Evolutionary conservation across 2,329 filamentous ascomycete species (phyloP).

Genomic region (Grosmannia clavigera): DNA sequence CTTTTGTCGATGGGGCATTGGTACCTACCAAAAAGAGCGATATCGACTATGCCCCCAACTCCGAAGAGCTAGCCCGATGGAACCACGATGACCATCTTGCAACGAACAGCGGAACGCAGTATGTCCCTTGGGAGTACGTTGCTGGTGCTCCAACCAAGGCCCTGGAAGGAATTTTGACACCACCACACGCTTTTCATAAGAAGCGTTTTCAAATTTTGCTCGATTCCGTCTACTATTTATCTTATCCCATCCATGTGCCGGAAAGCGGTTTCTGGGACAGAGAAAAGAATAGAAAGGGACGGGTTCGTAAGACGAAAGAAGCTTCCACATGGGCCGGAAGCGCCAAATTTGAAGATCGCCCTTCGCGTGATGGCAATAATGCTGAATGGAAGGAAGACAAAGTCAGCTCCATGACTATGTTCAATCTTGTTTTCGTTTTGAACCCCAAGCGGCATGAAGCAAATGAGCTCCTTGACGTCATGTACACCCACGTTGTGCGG

Average conservation of each 20-base stretch:
- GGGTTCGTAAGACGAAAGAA: conserved; percentile 11
- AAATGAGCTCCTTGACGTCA: conserved; percentile 57
- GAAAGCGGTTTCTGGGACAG: conserved; percentile 69
- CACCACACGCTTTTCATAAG: conserved; percentile 66
- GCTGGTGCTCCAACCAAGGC: conserved; percentile 64
- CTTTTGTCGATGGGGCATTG: conserved; percentile 33
- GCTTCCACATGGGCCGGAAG: conserved; percentile 11
- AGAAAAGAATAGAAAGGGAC: conserved; percentile 18
- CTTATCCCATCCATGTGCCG: conserved; percentile 71
- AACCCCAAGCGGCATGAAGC: conserved; percentile 69
- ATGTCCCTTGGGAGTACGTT: conserved; percentile 59
- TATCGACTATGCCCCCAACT: conserved; percentile 20
- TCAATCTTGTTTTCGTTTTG: conserved; percentile 89
- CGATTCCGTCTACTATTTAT: conserved; percentile 68
- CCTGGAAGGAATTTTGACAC: conserved; percentile 68
- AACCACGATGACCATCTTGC: conserved; percentile 43
- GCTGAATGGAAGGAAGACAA: conserved; percentile 44
- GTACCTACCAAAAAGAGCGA: conserved; percentile 19
- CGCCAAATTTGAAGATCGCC: conserved; percentile 12
- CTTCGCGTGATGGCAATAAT: conserved; percentile 13
- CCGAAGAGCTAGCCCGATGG: conserved; percentile 30
- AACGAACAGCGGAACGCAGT: conserved; percentile 41
- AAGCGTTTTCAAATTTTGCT: conserved; percentile 70
- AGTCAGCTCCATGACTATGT: conserved; percentile 78
- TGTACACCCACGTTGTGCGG: conserved; percentile 82